Evolutionary conservation across 163 green algal species (phyloP), one percentile per base, ranked within the genome.

Genomic region (Trebouxiophyceae sp.): DNA sequence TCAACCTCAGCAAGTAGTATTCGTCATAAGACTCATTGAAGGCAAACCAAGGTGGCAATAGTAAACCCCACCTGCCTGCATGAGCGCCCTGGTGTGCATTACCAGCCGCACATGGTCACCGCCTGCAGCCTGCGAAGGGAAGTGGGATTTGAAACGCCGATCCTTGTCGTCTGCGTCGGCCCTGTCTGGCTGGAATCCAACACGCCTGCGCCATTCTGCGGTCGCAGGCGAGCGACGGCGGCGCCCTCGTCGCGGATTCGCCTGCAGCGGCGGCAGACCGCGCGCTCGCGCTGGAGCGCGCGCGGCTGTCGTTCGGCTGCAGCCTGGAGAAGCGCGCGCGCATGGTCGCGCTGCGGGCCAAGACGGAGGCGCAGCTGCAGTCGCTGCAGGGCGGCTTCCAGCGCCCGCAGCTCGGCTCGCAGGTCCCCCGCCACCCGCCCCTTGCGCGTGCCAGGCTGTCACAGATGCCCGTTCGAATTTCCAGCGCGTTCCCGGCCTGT

Each of bases 331-430:
- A 59, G 31, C 12, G 7, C 30, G 33, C 29, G 45, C 61, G 39
- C 26, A 66, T 45, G 22, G 24, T 57, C 5, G 60, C 34, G 34
- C 20, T 67, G 26, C 61, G 27, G 6, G 61, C 61, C 39, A 50
- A 50, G 39, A 8, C 8, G 39, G 39, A 50, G 39, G 12, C 8
- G 39, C 8, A 8, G 39, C 39, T 50, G 39, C 12, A 8, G 39
- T 8, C 39, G 12, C 39, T 50, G 39, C 39, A 50, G 39, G 39
- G 39, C 8, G 39, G 39, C 12, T 16, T 50, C 12, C 8, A 8
- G 8, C 39, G 39, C 39, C 8, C 8, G 39, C 12, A 50, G 39
- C 39, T 50, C 12, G 39, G 39, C 39, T 50, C 39, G 2, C 45
- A 60, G 45, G 26, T 67, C 30, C 61, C 55, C 27, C 28, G 31